Conservation (phyloP, 2,329 filamentous ascomycete genomes). For the Ophiostoma sp. region DNA sequence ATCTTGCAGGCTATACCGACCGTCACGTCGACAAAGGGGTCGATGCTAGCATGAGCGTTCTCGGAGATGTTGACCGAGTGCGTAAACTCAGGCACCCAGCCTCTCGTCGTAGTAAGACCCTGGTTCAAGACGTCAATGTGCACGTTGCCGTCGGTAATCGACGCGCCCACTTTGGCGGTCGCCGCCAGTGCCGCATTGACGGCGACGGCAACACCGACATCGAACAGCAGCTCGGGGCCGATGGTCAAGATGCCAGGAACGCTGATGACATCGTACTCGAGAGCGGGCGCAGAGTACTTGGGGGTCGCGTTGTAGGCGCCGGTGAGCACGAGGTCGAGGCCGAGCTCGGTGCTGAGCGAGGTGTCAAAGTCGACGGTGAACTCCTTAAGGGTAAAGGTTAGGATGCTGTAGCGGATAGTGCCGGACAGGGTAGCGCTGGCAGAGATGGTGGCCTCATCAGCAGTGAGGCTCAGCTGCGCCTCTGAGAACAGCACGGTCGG, state of each 20-base stretch:
- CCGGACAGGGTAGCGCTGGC: constrained; percentile 8
- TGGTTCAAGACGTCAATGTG: constrained; percentile 32
- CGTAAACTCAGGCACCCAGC: constrained; percentile 27
- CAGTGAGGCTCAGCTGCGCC: neutral
- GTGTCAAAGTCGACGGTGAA: constrained; percentile 42
- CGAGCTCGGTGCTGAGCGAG: constrained; percentile 35
- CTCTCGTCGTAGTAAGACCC: constrained; percentile 16
- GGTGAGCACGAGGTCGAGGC: constrained; percentile 34
- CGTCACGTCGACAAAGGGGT: constrained; percentile 28
- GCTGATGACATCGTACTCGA: constrained; percentile 36
- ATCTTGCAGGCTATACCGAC: constrained; percentile 29
- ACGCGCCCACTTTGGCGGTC: constrained; percentile 5
- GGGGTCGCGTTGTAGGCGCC: constrained; percentile 34
- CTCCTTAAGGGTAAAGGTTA: constrained; percentile 28
- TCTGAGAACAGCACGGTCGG: constrained; percentile 6
- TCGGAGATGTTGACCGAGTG: constrained; percentile 26
- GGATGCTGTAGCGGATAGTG: constrained; percentile 11
- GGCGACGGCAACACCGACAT: constrained; percentile 15
- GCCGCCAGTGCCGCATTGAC: constrained; percentile 14
- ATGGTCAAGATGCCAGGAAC: constrained; percentile 38
- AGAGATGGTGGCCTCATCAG: neutral
- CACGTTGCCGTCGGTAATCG: constrained; percentile 26
- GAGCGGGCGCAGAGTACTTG: constrained; percentile 35
- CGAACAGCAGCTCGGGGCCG: constrained; percentile 20
- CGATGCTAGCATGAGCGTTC: constrained; percentile 26